A percentile compares a stretch with the other conserved stretches of the same genome.
phyloP scores from a whole-genome alignment of 2,329 filamentous ascomycete genomes.

The Botrytis pseudocinerea region DNA sequence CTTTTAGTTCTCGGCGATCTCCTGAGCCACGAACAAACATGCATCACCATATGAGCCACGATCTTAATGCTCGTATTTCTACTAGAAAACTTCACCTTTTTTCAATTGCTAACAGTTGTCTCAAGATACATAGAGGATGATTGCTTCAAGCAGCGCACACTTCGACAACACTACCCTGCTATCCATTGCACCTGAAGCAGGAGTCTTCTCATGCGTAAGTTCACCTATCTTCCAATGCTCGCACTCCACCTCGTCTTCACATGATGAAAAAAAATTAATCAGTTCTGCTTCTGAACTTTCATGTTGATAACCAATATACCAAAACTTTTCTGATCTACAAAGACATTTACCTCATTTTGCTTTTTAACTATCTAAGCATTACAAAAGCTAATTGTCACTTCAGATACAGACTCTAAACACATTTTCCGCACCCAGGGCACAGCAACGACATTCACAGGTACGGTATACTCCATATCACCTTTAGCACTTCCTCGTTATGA shows the following conservation, averaged over 20 bases:
- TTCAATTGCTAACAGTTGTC: constrained; percentile 30
- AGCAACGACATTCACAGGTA: constrained; percentile 14
- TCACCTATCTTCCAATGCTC: not conserved
- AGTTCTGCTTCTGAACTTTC: constrained; percentile 75
- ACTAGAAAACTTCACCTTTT: constrained; percentile 25
- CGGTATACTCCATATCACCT: constrained; percentile 30
- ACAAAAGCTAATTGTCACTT: constrained; percentile 18
- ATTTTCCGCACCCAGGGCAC: not conserved
- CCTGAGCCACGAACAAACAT: constrained; percentile 55
- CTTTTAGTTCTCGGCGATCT: constrained; percentile 40
- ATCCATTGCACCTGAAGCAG: not conserved
- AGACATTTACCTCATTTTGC: constrained; percentile 23
- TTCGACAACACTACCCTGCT: not conserved
- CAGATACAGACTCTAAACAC: not conserved
- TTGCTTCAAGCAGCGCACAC: not conserved
- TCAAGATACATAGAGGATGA: not conserved
- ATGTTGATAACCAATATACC: constrained; percentile 66
- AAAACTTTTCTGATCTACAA: constrained; percentile 57
- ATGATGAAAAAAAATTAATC: constrained; percentile 67
- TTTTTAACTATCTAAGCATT: not conserved
- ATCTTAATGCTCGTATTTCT: constrained; percentile 4
- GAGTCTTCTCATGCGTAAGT: constrained; percentile 7
- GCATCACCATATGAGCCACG: constrained; percentile 73
- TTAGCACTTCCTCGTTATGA: constrained; percentile 44
- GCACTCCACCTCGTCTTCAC: constrained; percentile 39